A percentile compares a stretch with the other conserved stretches of the same genome.
Evolutionary conservation across 768 basidiomycete genomes (phyloP).

Genomic region (Auricularia cornea): DNA sequence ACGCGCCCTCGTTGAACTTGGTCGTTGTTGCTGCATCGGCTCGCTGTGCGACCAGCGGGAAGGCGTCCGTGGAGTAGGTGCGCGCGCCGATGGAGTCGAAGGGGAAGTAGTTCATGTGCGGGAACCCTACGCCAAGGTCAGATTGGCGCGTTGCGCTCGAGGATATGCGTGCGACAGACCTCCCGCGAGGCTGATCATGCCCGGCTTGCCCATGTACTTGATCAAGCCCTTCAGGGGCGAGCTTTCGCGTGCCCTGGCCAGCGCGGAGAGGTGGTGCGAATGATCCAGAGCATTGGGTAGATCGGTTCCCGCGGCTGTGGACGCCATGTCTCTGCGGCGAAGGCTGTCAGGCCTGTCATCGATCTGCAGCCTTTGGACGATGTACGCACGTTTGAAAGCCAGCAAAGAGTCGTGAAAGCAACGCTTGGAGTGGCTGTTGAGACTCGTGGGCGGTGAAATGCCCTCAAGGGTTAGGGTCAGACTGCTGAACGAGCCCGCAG

Average conservation of each 20-base stretch:
- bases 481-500: no score
- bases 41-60: conserved; percentile 28
- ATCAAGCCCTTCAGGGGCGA: conserved; percentile 62
- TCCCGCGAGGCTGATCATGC: conserved; percentile 55
- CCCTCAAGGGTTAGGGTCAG: no score
- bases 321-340: no score
- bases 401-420: no score
- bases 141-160: no score
- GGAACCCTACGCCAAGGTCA: conserved; percentile 30
- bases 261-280: conserved; percentile 59
- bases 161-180: conserved; percentile 15
- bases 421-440: no score
- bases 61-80: conserved; percentile 41
- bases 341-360: no score
- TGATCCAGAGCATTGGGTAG: conserved; percentile 43
- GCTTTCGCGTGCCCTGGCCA: conserved; percentile 38
- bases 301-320: no score
- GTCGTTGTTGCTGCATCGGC: conserved; percentile 34
- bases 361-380: no score
- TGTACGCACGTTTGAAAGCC: no score
- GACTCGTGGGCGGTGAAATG: no score
- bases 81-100: conserved; percentile 54
- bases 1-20: conserved; percentile 24
- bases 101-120: conserved; percentile 61
- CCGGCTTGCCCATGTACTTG: conserved; percentile 49